A percentile compares a stretch with the other conserved stretches of the same genome.
Conservation (phyloP, 2,329 filamentous ascomycete genomes). For the Metarhizium sp. region DNA sequence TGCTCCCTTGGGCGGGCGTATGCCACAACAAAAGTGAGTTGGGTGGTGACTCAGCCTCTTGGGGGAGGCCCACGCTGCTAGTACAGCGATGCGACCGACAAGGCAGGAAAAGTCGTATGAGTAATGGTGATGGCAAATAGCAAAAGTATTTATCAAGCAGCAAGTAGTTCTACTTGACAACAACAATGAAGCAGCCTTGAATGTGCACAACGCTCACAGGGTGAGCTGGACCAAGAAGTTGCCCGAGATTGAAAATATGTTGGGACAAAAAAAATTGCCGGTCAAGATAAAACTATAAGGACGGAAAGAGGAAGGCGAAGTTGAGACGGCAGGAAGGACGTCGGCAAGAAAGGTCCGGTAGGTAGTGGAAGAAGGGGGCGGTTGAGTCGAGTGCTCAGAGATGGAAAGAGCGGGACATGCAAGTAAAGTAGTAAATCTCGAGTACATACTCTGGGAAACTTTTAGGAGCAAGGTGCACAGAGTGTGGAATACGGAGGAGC, state of each 20-base stretch:
- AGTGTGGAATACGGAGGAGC: neutral
- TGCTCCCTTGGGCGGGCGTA: too few relatives aligned
- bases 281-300: neutral
- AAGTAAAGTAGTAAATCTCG: constrained; percentile 3
- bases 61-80: neutral
- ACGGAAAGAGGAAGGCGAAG: neutral
- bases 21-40: too few relatives aligned
- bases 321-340: neutral
- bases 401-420: constrained; percentile 6
- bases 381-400: constrained; percentile 2
- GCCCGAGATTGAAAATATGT: neutral
- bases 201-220: neutral
- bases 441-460: neutral
- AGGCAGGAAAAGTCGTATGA: too few relatives aligned
- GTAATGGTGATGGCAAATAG: neutral
- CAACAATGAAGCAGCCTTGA: neutral
- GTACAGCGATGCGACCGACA: neutral
- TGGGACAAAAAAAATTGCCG: neutral
- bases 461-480: neutral
- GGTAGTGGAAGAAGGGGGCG: neutral
- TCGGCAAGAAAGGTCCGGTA: neutral
- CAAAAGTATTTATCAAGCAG: too few relatives aligned
- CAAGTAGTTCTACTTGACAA: neutral
- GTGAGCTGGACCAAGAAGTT: neutral
- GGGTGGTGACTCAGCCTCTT: neutral